Base-by-base conservation (phyloP, 148 eudicot genomes). In the Fagopyrum tataricum region DNA sequence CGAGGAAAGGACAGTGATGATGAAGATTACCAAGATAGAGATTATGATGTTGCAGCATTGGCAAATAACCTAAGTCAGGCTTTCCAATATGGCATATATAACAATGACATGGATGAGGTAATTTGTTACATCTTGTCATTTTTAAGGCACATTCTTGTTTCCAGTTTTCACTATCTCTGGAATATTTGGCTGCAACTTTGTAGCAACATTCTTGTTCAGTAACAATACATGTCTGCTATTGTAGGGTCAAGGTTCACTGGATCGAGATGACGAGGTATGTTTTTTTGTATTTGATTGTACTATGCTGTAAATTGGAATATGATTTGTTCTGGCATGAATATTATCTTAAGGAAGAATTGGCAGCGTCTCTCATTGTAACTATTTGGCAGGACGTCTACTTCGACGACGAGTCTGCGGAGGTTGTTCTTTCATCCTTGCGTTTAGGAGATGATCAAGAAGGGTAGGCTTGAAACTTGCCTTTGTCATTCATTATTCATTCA, bases 1-100 rank as follows among this genome's bases (percentile, higher is more conserved):
- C 89, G 87, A 39, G 78, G 77, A 61, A 82, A 96, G 82, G 96
- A 94, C 76, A 89, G 97, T 67, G 98, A 89, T 69, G 96, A 89
- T 72, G 98, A 94, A 75, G 98, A 94, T 84, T 94, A 91, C 78
- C 98, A 94, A 78, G 97, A 94, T 78, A 83, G 98, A 74, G 98
- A 94, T 77, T 94, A 91, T 80, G 97, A 94, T 78, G 93, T 94
- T 79, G 97, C 97, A 37, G 97, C 97, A 76, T 74, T 94, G 75
- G 98, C 97, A 26, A 91, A 91, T 84, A 91, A 89, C 80, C 78
- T 94, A 71, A 94, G 93, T 82, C 97, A 89, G 80, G 97, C 97
- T 41, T 91, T 93, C 73, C 88, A 79, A 52, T 93, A 86, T 82
- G 97, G 95, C 59, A 86, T 89, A 49, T 91, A 91, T 73, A 81